phyloP scores from a whole-genome alignment of 257 asterid genomes.

The Penstemon newberryi region DNA sequence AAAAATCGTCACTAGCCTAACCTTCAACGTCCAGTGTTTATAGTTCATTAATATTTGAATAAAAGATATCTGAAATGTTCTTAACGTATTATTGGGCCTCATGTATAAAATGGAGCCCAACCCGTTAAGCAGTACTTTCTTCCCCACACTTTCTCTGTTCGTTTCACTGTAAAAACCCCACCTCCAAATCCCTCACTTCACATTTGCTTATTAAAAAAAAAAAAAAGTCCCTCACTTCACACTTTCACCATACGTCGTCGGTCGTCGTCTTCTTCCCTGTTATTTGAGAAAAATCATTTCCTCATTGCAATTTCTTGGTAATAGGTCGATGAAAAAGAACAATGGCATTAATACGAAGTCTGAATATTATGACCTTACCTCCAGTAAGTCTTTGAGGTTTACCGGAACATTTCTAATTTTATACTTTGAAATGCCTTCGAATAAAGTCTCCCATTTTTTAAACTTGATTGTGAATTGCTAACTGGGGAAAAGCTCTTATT shows the following conservation, averaged over 20 bases:
- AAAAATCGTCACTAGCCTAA: too few relatives aligned
- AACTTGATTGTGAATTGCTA: too few relatives aligned
- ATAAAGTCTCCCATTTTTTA: too few relatives aligned
- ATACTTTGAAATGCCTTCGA: background rate
- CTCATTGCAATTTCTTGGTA: too few relatives aligned
- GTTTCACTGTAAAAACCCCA: background rate
- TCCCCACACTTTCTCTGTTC: background rate
- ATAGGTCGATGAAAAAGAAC: background rate
- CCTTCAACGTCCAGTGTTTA: too few relatives aligned
- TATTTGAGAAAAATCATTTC: too few relatives aligned
- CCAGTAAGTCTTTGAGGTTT: conserved; percentile 35
- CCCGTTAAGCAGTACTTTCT: conserved; percentile 1
- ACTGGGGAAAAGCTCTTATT: too few relatives aligned
- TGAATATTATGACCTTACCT: conserved; percentile 38
- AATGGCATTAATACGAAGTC: conserved; percentile 45
- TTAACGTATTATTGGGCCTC: background rate
- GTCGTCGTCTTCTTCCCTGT: too few relatives aligned
- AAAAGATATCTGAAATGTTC: background rate
- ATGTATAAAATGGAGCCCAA: background rate
- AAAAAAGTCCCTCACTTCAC: background rate
- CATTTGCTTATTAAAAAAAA: too few relatives aligned
- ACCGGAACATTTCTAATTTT: background rate
- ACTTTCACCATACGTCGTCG: background rate
- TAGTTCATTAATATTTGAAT: too few relatives aligned
- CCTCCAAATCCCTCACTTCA: background rate